Evolutionary conservation across 805 yeast species (phyloP).

Genomic region (Candida anglica): DNA sequence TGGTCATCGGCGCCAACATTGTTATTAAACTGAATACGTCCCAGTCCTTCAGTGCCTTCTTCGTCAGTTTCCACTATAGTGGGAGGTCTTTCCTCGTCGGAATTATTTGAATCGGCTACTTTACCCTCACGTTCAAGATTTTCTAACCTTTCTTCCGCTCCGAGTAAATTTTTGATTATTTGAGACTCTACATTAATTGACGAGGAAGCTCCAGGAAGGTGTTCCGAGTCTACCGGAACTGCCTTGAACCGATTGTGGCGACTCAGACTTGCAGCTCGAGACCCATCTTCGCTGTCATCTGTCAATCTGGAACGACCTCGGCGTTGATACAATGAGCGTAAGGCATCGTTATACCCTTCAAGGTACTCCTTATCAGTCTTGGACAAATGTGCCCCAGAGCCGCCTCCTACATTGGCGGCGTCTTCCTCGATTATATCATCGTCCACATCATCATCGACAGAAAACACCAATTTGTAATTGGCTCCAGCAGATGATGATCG

Average conservation of each 20-base stretch:
- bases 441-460: constrained; percentile 79
- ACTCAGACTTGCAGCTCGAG: not conserved
- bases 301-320: constrained; percentile 9
- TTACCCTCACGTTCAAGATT: not conserved
- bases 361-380: constrained; percentile 40
- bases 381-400: not conserved
- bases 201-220: not conserved
- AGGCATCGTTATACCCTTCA: constrained; percentile 73
- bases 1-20: constrained; percentile 16
- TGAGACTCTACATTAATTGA: constrained; percentile 7
- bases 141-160: constrained; percentile 19
- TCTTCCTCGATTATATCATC: constrained; percentile 56
- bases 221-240: not conserved
- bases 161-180: constrained; percentile 11
- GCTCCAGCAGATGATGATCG: constrained; percentile 13
- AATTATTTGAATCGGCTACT: too few species aligned
- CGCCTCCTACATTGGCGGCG: constrained; percentile 1
- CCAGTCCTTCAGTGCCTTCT: constrained; percentile 1
- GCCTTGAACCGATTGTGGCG: constrained; percentile 1
- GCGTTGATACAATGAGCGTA: constrained; percentile 36
- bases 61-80: constrained; percentile 10
- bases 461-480: constrained; percentile 45
- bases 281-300: too few species aligned
- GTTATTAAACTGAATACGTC: constrained; percentile 9
- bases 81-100: not conserved